A percentile compares a stretch with the other conserved stretches of the same genome.
These are phyloP conservation scores for Rhizophagus clarus DNA, from an alignment of 192 early-diverging fungal genomes.

Conservation along the genomic window DNA sequence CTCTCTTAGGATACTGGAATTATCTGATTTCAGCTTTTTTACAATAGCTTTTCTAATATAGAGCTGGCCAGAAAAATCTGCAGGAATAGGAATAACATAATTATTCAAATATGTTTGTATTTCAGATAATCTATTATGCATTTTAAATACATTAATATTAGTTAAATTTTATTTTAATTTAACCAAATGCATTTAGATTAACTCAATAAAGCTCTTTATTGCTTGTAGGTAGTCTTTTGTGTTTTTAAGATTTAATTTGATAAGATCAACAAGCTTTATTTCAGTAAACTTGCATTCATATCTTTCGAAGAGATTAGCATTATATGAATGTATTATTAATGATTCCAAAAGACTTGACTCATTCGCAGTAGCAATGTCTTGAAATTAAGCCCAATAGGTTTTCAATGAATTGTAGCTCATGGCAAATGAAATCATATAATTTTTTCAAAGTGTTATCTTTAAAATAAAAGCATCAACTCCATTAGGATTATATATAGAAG, in stretches of 20 bases:
- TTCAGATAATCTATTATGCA: background rate
- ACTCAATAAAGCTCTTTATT: background rate
- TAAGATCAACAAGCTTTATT: conserved; percentile 3
- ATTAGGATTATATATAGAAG: background rate
- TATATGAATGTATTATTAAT: conserved; percentile 13
- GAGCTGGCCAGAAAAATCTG: background rate
- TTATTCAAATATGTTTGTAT: background rate
- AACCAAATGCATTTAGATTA: background rate
- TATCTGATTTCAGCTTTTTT: background rate
- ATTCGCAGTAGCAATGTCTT: background rate
- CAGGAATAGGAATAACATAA: background rate
- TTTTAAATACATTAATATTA: too few species aligned
- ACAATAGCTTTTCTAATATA: conserved; percentile 7
- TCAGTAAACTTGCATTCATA: background rate
- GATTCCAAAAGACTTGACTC: background rate
- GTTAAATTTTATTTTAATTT: background rate
- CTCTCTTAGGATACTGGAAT: background rate
- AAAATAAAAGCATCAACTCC: background rate
- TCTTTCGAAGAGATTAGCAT: background rate
- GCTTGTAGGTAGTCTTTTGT: conserved; percentile 7
- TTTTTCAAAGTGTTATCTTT: background rate
- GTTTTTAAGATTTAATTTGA: background rate
- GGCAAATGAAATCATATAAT: conserved; percentile 3
- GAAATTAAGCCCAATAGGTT: background rate
- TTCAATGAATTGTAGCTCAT: conserved; percentile 1